Percentiles rank a stretch among this genome's conserved stretches.
Conservation (phyloP, 2,329 filamentous ascomycete species). For the Chaetomium strumarium region DNA sequence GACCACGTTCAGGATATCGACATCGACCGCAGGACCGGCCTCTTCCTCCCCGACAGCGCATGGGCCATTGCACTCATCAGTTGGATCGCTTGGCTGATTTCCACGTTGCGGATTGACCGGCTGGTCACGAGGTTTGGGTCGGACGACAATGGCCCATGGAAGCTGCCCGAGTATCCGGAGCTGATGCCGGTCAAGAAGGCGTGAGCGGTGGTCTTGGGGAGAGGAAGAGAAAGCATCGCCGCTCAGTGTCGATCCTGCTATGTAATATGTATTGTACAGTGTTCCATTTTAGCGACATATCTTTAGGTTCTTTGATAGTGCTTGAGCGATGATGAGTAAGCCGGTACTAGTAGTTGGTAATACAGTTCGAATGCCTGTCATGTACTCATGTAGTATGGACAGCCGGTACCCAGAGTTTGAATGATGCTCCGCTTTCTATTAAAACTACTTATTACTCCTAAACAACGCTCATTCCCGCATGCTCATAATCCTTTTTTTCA, state of each 20-base stretch:
- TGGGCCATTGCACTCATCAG: constrained; percentile 2
- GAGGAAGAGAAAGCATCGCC: background rate
- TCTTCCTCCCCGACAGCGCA: background rate
- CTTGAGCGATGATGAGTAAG: too few species aligned
- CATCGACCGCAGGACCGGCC: constrained; percentile 2
- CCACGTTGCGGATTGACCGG: background rate
- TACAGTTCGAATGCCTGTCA: too few species aligned
- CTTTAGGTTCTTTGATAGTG: background rate
- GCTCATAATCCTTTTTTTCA: background rate
- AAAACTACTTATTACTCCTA: too few species aligned
- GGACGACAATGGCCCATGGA: constrained; percentile 7
- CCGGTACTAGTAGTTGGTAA: too few species aligned
- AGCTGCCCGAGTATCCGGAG: constrained; percentile 14
- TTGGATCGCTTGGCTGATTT: constrained; percentile 3
- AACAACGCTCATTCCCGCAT: too few species aligned
- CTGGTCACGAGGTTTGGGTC: background rate
- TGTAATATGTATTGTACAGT: background rate
- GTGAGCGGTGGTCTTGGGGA: background rate
- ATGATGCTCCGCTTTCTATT: too few species aligned
- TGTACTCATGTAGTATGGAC: too few species aligned
- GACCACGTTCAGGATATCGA: constrained; percentile 33
- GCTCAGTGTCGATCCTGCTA: background rate
- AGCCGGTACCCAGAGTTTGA: too few species aligned
- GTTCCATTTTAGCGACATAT: background rate
- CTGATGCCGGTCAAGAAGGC: background rate